Base-by-base conservation (phyloP, 768 basidiomycete species). In the Rhizopogon sp. region DNA sequence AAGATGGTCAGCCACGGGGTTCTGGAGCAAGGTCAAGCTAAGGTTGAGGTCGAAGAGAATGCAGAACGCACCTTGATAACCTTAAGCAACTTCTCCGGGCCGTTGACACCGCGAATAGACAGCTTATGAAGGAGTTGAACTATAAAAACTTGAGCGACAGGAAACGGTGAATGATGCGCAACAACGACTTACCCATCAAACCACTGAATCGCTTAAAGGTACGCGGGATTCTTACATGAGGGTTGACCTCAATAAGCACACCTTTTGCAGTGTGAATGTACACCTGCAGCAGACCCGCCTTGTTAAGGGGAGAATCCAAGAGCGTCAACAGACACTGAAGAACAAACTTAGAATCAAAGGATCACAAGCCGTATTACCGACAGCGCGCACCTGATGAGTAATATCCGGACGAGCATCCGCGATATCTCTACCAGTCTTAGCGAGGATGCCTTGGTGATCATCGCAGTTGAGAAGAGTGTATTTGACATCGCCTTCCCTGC, bases 351-450 rank as follows among this genome's bases (percentile, higher is more conserved):
- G 56, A 61, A 56, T 39, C 7, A 41, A 60, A 8, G 14, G 3
- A n/a, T 8, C 1, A 52, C 0, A 37, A 6, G 20, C 28, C 37
- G 6, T n/a, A 20, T 7, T 40, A n/a, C 29, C 14, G 52, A 31
- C 44, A 33, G 49, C 28, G 68, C 80, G 50, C 56, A 93, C 94
- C 83, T 98, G 97, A 69, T 99, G 97, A 0, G 97, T 98, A 65
- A 98, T 98, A 73, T 98, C 97, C 2, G 97, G 97, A 60, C 97
- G 78, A n/a, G 97, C 97, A 73, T 98, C 95, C 14, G 97, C 97
- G 58, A 98, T 98, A 72, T 99, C 97, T 67, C 96, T 82, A 14
- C 94, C 93, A 0, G 93, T 97, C 72, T 97, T 98, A 5, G 97
- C 96, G 58, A 99, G 78, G 62, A 99, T 97, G 53, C 96, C 96